Evolutionary conservation across 345 rosid genomes (phyloP).

Genomic region (Hypericum androsaemum): DNA sequence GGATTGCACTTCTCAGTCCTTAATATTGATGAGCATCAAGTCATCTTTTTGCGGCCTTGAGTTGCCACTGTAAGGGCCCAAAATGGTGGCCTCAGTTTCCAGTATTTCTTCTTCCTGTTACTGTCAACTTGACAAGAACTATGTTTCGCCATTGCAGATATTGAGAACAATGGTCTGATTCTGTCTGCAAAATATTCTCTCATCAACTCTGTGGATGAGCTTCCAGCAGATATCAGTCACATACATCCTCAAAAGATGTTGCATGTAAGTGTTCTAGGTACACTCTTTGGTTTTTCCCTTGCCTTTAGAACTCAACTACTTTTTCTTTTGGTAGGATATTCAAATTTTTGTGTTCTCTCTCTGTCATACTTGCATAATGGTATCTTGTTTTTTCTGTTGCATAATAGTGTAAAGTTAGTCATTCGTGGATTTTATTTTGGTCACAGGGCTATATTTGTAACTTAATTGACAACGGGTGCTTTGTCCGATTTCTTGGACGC

Average conservation of each 20-base stretch:
- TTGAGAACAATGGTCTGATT: slow-evolving; percentile 53
- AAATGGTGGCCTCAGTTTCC: too few species aligned
- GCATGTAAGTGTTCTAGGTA: slow-evolving; percentile 41
- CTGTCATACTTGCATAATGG: too few species aligned
- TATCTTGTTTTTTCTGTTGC: neutral
- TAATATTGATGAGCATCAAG: too few species aligned
- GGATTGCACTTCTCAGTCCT: too few species aligned
- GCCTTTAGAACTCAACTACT: too few species aligned
- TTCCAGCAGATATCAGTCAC: slow-evolving; percentile 65
- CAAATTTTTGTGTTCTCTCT: too few species aligned
- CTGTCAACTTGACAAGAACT: too few species aligned
- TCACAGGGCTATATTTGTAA: slow-evolving; percentile 85
- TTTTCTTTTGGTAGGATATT: too few species aligned
- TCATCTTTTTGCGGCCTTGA: too few species aligned
- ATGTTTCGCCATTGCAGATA: slow-evolving; percentile 37
- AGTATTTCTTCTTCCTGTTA: too few species aligned
- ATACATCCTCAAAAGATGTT: slow-evolving; percentile 49
- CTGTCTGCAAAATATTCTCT: slow-evolving; percentile 87
- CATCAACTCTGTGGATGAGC: slow-evolving; percentile 43
- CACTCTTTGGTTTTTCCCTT: neutral
- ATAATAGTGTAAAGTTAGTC: neutral
- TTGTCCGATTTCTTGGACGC: slow-evolving; percentile 92
- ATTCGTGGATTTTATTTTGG: slow-evolving; percentile 10
- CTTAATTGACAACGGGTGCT: slow-evolving; percentile 83
- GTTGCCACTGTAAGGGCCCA: too few species aligned